Base-by-base conservation (phyloP, 768 basidiomycete genomes). In the Amanita rubescens region DNA sequence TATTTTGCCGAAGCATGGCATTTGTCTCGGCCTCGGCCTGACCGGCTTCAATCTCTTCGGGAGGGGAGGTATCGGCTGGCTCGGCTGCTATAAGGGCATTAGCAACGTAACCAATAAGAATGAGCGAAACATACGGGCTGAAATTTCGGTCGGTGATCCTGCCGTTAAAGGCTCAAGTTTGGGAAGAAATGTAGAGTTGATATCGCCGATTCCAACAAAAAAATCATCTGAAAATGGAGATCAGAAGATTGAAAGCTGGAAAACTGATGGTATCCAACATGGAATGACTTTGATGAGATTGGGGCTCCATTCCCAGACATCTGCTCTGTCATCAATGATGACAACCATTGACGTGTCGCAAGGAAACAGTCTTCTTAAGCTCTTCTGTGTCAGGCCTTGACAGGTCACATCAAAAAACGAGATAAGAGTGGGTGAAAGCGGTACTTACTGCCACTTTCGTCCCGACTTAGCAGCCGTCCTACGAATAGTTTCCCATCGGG, bases 271-370 rank as follows among this genome's bases (percentile, higher is more conserved):
- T 51, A n/a, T 66, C 71, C 69, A 57, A 94, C 94, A 99, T 52
- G 95, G 95, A 20, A 97, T 82, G 54, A 98, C 95, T 74, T 97
- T 95, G 65, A 98, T 79, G 35, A 99, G 76, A 69, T 99, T 97
- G 2, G 94, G 93, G 62, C 90, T 90, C 82, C 93, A 93, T 63
- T 93, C 90, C 96, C 96, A 99, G 30, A 99, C 95, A 64, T 99
- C 96, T 3, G 92, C 88, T 22, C 96, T 85, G 70, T 99, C 96
- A 68, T 99, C 96, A 55, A 99, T 98, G 60, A 99, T 90, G 59
- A 98, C 95, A 1, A 98, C 95, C 95, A 96, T 99, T 22, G 91
- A 93, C 35, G 90, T 93, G 69, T 98, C 95, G 53, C 90, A 93
- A 5, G 96, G 96, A 65, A 99, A 99, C 45, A 99, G 70, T 25